Percentiles rank a stretch among this genome's conserved stretches.
These are phyloP conservation scores for Chlorella sp. DNA, from an alignment of 139 green algal genomes.

Conservation along the genomic window DNA sequence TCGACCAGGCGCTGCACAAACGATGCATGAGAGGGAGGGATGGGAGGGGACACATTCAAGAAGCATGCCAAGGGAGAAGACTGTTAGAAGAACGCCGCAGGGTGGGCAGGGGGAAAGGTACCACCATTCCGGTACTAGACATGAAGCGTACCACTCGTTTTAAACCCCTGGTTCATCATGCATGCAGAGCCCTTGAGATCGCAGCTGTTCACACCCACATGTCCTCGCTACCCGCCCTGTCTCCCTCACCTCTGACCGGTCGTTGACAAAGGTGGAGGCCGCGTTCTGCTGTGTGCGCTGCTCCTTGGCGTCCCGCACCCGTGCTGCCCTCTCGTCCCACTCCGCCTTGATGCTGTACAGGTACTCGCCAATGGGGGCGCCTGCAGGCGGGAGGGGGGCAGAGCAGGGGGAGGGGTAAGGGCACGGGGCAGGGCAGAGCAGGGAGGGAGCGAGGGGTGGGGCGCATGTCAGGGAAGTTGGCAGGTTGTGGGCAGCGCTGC, in stretches of 20 bases:
- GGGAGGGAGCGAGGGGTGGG: not conserved
- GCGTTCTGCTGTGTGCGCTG: slow-evolving; percentile 39
- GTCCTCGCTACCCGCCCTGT: not conserved
- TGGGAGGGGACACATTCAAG: not conserved
- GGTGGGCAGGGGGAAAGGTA: too few species aligned
- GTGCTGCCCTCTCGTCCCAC: slow-evolving; percentile 45
- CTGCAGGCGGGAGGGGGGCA: not conserved
- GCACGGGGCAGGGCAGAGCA: not conserved
- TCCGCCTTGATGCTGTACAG: slow-evolving; percentile 72
- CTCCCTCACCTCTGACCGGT: slow-evolving; percentile 12
- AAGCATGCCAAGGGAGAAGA: too few species aligned
- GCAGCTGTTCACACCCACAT: not conserved
- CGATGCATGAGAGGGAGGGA: not conserved
- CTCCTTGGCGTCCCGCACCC: slow-evolving; percentile 19
- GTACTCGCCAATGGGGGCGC: slow-evolving; percentile 69
- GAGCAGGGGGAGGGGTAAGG: not conserved
- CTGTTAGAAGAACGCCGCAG: too few species aligned
- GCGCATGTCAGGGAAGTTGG: not conserved
- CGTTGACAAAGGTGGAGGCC: slow-evolving; percentile 39
- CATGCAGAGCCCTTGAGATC: not conserved
- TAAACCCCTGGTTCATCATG: not conserved
- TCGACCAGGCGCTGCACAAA: slow-evolving; percentile 62
- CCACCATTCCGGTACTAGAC: too few species aligned
- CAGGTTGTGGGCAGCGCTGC: not conserved
- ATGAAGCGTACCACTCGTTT: not conserved